Evolutionary conservation across 139 green algal species (phyloP).

Genomic region (Trebouxia sp.): DNA sequence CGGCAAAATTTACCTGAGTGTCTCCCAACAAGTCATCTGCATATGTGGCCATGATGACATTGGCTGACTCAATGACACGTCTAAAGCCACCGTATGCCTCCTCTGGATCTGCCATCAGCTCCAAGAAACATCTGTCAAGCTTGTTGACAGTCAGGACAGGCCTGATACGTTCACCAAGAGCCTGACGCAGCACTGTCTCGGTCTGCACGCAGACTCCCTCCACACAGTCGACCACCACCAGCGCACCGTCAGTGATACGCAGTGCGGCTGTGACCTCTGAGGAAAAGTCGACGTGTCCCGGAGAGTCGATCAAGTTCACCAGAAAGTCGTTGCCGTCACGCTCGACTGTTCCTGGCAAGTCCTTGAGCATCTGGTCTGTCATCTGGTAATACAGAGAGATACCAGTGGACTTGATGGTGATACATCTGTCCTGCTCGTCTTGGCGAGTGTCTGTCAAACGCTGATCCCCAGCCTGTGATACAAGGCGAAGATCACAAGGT

Average conservation of each 20-base stretch:
- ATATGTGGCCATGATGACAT: conserved; percentile 99
- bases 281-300: conserved; percentile 99
- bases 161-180: conserved; percentile 94
- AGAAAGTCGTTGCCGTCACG: conserved; percentile 39
- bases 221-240: conserved; percentile 99
- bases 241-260: conserved; percentile 98
- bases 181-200: conserved; percentile 98
- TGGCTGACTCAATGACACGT: conserved; percentile 98
- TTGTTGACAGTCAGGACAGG: conserved; percentile 97
- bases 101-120: conserved; percentile 94
- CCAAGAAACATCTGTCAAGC: conserved; percentile 99
- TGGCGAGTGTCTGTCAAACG: conserved; percentile 95
- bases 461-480: conserved; percentile 79
- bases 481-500: neutral
- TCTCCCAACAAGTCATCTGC: conserved; percentile 95
- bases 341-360: conserved; percentile 60
- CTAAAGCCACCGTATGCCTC: conserved; percentile 95
- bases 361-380: conserved; percentile 76
- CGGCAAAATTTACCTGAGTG: conserved; percentile 63
- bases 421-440: conserved; percentile 98
- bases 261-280: conserved; percentile 99
- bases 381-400: conserved; percentile 99
- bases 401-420: conserved; percentile 99
- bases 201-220: conserved; percentile 99
- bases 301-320: conserved; percentile 99